Conservation (phyloP, 495 filamentous ascomycete genomes). For the Aspergillus egyptiacus region DNA sequence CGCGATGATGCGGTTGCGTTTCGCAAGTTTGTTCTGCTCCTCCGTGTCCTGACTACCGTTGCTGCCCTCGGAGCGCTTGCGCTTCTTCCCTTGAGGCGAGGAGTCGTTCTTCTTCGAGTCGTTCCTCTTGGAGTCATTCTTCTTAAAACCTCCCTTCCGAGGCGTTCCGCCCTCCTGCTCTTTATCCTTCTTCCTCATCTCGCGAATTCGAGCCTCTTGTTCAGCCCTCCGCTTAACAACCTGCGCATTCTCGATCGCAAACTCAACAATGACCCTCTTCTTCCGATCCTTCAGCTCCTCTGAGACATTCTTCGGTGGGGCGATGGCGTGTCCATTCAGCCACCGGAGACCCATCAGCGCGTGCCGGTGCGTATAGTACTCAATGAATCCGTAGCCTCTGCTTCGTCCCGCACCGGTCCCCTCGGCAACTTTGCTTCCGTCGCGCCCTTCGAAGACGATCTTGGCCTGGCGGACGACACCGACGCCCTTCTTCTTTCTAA, state of each 20-base stretch:
- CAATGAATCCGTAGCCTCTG: slow-evolving; percentile 94
- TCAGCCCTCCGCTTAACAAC: slow-evolving; percentile 76
- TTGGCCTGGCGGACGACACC: slow-evolving; percentile 95
- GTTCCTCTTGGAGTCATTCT: slow-evolving; percentile 1
- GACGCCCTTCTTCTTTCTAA: slow-evolving; percentile 73
- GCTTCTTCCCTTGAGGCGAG: slow-evolving; percentile 26
- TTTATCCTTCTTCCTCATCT: slow-evolving; percentile 20
- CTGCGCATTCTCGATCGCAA: slow-evolving; percentile 97
- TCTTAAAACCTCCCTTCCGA: slow-evolving; percentile 22
- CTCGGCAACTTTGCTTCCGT: slow-evolving; percentile 76
- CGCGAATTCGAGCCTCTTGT: slow-evolving; percentile 54
- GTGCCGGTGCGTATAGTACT: slow-evolving; percentile 89
- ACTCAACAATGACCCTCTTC: slow-evolving; percentile 87
- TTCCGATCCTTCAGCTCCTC: slow-evolving; percentile 52
- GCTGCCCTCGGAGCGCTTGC: slow-evolving; percentile 36
- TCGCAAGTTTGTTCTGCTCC: slow-evolving; percentile 51
- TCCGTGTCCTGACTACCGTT: slow-evolving; percentile 24
- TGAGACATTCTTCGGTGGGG: slow-evolving; percentile 25
- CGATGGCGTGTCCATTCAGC: slow-evolving; percentile 79
- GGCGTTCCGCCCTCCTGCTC: slow-evolving; percentile 13
- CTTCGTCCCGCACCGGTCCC: slow-evolving; percentile 68
- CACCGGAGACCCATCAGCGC: slow-evolving; percentile 93
- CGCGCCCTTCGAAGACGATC: slow-evolving; percentile 79
- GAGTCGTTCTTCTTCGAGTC: background rate
- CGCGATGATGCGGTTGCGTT: slow-evolving; percentile 60